These are phyloP conservation scores for Meyerozyma elateridarum DNA, from an alignment of 1,139 yeast species.

Conservation along the genomic window DNA sequence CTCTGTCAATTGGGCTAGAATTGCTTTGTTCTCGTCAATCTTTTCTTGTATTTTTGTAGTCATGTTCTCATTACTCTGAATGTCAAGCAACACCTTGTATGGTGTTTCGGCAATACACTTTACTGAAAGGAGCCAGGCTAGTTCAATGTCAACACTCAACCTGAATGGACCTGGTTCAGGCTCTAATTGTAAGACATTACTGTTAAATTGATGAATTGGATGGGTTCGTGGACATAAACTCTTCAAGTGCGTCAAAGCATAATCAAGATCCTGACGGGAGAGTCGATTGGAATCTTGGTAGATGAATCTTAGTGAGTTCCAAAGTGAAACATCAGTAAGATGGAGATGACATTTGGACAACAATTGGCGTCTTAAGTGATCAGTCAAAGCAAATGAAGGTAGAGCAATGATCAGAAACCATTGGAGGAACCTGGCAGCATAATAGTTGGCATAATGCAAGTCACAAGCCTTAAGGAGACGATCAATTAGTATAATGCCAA, in stretches of 20 bases:
- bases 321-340: constrained; percentile 32
- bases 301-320: no score
- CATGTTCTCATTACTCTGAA: not conserved
- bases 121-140: constrained; percentile 22
- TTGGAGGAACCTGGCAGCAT: constrained; percentile 29
- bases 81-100: constrained; percentile 7
- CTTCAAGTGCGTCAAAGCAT: no score
- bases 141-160: no score
- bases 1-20: not conserved
- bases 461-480: constrained; percentile 28
- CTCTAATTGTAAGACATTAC: no score
- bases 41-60: not conserved
- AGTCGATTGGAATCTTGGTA: no score
- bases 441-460: constrained; percentile 40
- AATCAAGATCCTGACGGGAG: no score
- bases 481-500: constrained; percentile 10
- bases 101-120: constrained; percentile 19
- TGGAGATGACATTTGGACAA: constrained; percentile 16
- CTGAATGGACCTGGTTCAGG: no score
- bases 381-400: constrained; percentile 6
- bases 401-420: constrained; percentile 24
- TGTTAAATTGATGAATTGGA: no score
- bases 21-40: not conserved
- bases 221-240: no score
- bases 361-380: constrained; percentile 8